Evolutionary conservation across 768 basidiomycete genomes (phyloP).

Genomic region (Pulveroboletus sp.): DNA sequence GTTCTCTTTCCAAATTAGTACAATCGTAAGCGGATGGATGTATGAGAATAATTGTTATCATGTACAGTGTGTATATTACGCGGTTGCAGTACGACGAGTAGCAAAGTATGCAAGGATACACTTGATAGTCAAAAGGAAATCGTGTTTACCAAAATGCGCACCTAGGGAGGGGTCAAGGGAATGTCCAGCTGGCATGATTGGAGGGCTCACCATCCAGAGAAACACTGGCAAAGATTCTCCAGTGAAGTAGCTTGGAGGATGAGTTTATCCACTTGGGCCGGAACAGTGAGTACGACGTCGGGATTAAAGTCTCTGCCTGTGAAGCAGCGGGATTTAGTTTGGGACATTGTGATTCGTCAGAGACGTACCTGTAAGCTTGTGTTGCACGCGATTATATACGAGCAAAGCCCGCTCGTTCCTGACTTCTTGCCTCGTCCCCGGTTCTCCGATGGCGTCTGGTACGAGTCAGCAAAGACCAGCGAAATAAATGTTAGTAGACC

Average conservation of each 20-base stretch:
- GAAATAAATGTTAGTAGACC: background rate
- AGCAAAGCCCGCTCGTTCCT: constrained; percentile 86
- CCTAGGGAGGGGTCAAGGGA: constrained; percentile 29
- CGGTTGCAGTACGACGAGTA: constrained; percentile 13
- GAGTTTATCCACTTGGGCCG: constrained; percentile 84
- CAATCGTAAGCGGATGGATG: background rate
- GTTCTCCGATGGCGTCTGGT: constrained; percentile 43
- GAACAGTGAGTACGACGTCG: constrained; percentile 65
- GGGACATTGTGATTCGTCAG: background rate
- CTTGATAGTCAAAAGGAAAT: background rate
- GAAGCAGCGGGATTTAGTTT: background rate
- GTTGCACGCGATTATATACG: constrained; percentile 91
- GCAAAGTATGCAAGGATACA: constrained; percentile 12
- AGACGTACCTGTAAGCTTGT: constrained; percentile 82
- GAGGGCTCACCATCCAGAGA: constrained; percentile 75
- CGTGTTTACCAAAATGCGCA: constrained; percentile 71
- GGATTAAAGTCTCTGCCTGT: constrained; percentile 92
- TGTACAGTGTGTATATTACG: constrained; percentile 19
- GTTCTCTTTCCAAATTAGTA: constrained; percentile 13
- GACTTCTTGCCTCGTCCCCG: constrained; percentile 69
- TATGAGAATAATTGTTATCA: background rate
- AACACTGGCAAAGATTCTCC: constrained; percentile 95
- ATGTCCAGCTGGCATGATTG: background rate
- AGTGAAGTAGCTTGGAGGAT: constrained; percentile 90
- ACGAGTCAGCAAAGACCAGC: constrained; percentile 2